A percentile compares a stretch with the other conserved stretches of the same genome.
Conservation (phyloP, 1,284 basidiomycete species). For the Entoloma clypeatum region DNA sequence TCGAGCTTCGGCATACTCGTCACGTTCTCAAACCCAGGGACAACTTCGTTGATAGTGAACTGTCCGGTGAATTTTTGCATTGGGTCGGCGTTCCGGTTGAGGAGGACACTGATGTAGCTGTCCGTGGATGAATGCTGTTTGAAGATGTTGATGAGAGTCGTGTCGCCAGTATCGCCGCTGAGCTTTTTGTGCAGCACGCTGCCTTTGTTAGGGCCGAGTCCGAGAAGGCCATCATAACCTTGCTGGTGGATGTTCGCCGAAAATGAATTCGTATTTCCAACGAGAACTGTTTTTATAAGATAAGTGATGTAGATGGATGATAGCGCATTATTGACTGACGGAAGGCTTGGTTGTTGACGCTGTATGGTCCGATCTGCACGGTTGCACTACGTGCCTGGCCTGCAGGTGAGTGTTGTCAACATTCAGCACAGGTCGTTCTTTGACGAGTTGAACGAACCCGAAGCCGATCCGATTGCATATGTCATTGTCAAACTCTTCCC, state of each 20-base stretch:
- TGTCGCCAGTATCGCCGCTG: constrained; percentile 46
- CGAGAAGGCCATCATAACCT: constrained; percentile 68
- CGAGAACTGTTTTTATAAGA: constrained; percentile 47
- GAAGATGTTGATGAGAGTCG: constrained; percentile 59
- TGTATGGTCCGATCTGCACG: constrained; percentile 54
- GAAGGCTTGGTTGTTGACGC: constrained; percentile 64
- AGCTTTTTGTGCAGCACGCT: constrained; percentile 61
- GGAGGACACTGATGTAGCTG: constrained; percentile 68
- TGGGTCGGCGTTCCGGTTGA: constrained; percentile 57
- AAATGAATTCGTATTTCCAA: constrained; percentile 62
- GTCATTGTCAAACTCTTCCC: constrained; percentile 53
- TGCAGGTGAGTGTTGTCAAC: constrained; percentile 21
- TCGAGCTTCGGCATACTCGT: constrained; percentile 57
- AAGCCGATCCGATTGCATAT: constrained; percentile 67
- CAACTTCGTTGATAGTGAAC: constrained; percentile 56
- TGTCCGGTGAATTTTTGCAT: constrained; percentile 47
- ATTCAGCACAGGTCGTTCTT: background rate
- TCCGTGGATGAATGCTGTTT: constrained; percentile 46
- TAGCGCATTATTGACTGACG: too few relatives aligned
- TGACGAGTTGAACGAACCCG: constrained; percentile 39
- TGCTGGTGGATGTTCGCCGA: constrained; percentile 55
- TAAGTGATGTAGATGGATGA: constrained; percentile 1
- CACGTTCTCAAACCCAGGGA: constrained; percentile 59
- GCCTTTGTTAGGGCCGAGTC: constrained; percentile 70
- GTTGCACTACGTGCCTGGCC: constrained; percentile 57